phyloP scores from a whole-genome alignment of 2,329 filamentous ascomycete genomes.

The Pyrenochaeta sp. region DNA sequence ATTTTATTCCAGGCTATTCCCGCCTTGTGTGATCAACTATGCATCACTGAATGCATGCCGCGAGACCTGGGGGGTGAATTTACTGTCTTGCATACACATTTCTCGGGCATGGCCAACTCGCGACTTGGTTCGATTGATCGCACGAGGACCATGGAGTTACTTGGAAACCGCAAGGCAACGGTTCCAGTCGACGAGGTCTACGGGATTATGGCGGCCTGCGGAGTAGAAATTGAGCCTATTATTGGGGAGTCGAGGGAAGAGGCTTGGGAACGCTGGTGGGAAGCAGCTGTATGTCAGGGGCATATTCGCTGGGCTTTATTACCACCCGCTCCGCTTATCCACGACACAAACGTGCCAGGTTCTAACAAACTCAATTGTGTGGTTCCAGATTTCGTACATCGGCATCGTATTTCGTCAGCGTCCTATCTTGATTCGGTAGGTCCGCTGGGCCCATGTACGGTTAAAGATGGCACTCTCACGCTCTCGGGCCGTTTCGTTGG shows the following conservation, averaged over 20 bases:
- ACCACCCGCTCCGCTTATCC: neutral
- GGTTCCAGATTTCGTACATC: neutral
- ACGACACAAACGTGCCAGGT: neutral
- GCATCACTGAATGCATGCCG: neutral
- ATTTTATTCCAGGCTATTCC: neutral
- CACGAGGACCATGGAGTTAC: neutral
- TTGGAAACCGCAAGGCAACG: neutral
- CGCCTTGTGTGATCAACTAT: neutral
- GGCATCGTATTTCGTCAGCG: neutral
- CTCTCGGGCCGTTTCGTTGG: constrained; percentile 2
- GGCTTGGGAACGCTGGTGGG: constrained; percentile 1
- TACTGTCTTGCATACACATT: neutral
- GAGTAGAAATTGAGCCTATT: neutral
- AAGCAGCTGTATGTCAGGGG: neutral
- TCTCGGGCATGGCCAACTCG: neutral
- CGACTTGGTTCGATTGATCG: neutral
- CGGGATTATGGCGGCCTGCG: constrained; percentile 1
- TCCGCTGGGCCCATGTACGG: neutral
- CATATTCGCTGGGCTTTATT: constrained; percentile 1
- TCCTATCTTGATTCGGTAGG: neutral
- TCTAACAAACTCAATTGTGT: neutral
- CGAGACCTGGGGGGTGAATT: neutral
- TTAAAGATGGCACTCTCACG: neutral
- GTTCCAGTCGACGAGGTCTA: constrained; percentile 1
- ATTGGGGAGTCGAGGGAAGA: neutral